A percentile compares a stretch with the other conserved stretches of the same genome.
Conservation (phyloP, 768 basidiomycete species). For the Podaxis mareebaensis region DNA sequence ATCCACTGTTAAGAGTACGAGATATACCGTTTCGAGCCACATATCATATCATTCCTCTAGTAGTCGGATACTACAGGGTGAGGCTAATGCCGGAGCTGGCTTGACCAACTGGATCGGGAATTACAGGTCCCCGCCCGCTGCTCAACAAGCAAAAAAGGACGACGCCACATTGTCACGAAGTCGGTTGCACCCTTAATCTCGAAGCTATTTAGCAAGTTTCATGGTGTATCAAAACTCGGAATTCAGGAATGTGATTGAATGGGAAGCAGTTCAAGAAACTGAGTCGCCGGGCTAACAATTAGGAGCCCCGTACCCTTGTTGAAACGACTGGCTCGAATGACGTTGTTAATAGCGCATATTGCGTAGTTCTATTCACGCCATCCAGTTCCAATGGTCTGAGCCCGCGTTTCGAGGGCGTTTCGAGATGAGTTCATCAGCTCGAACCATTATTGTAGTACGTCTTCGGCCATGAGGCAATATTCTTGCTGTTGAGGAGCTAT, state of each 20-base stretch:
- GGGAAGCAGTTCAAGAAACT: background rate
- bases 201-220: background rate
- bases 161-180: no score
- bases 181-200: background rate
- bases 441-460: background rate
- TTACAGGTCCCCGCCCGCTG: no score
- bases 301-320: background rate
- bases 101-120: no score
- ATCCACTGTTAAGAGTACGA: no score
- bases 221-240: background rate
- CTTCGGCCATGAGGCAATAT: background rate
- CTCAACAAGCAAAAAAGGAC: no score
- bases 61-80: no score
- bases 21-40: no score
- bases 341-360: background rate
- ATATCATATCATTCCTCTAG: no score
- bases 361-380: background rate
- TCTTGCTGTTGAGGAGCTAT: background rate
- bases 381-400: background rate
- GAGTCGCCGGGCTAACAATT: background rate
- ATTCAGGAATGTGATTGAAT: background rate
- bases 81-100: no score
- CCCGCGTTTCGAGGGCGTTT: background rate
- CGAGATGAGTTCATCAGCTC: background rate
- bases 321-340: background rate